Evolutionary conservation across 2,329 filamentous ascomycete species (phyloP), one percentile per base, ranked within the genome.

Genomic region (Botrytis fabae): DNA sequence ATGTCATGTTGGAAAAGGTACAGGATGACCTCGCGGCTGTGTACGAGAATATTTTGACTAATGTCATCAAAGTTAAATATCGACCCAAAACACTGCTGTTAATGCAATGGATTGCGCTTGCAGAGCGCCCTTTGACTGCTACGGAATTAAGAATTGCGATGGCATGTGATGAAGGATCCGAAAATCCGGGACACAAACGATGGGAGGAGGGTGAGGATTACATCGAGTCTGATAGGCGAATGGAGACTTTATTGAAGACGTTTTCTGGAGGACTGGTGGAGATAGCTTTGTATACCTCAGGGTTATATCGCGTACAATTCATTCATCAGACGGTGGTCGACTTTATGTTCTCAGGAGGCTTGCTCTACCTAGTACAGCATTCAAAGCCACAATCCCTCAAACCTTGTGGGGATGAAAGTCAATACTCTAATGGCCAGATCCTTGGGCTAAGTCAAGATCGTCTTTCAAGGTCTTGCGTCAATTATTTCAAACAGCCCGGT

Each of bases 321-420:
- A 81, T 82, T 69, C 80, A 82, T 60, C 80, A 81, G 72, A 80
- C 79, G 9, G 76, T 84, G 70, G 75, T 79, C 38, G 81, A 84
- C 32, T 84, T 82, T 70, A 75, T 84, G n/a, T 72, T 82, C 1
- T 79, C 81, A 64, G 79, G 81, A 25, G 74, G 75, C 2, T 32
- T 74, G 1, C 18, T 32, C 16, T 69, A 16, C 14, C 42, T 74
- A 4, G n/a, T 57, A 10, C 60, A 22, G 1, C 2, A 10, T n/a
- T n/a, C n/a, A n/a, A n/a, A n/a, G n/a, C n/a, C n/a, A n/a, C n/a
- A n/a, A n/a, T n/a, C n/a, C n/a, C n/a, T n/a, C n/a, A n/a, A n/a
- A n/a, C n/a, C n/a, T n/a, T n/a, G n/a, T n/a, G n/a, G n/a, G n/a
- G n/a, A n/a, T n/a, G n/a, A n/a, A n/a, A n/a, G n/a, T n/a, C n/a